A percentile compares a stretch with the other conserved stretches of the same genome.
Evolutionary conservation across 106 monocot genomes (phyloP).

Genomic region (Dioscorea alata): DNA sequence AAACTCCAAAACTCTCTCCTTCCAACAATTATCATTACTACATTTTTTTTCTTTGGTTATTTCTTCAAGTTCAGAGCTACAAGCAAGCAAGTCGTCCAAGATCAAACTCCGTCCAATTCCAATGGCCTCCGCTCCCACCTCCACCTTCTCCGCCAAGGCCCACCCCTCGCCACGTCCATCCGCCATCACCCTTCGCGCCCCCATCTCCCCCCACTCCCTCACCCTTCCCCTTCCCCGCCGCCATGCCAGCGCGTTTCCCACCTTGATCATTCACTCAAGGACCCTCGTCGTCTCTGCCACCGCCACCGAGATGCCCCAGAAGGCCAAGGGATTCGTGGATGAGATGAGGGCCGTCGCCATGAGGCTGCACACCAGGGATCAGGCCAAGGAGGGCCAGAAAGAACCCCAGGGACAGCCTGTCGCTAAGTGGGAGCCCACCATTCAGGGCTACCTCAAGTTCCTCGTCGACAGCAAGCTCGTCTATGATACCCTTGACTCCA

Average conservation of each 20-base stretch:
- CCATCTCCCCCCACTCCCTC: neutral
- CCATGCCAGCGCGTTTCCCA: neutral
- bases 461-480: constrained; percentile 73
- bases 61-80: no score
- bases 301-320: constrained; percentile 26
- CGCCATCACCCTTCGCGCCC: neutral
- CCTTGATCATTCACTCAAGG: no score
- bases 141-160: neutral
- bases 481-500: constrained; percentile 56
- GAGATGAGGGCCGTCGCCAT: constrained; percentile 69
- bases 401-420: constrained; percentile 35
- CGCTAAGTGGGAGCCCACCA: constrained; percentile 58
- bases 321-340: constrained; percentile 51
- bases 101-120: no score
- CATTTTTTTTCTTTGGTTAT: neutral
- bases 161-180: neutral
- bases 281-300: constrained; percentile 1
- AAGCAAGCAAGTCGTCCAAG: no score
- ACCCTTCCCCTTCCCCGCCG: neutral
- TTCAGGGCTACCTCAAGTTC: constrained; percentile 62
- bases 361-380: constrained; percentile 69
- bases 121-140: neutral
- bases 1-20: no score
- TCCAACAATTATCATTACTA: no score
- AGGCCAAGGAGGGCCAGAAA: constrained; percentile 72